phyloP scores from a whole-genome alignment of 331 rosid genomes.

The Pyrus hybrid region DNA sequence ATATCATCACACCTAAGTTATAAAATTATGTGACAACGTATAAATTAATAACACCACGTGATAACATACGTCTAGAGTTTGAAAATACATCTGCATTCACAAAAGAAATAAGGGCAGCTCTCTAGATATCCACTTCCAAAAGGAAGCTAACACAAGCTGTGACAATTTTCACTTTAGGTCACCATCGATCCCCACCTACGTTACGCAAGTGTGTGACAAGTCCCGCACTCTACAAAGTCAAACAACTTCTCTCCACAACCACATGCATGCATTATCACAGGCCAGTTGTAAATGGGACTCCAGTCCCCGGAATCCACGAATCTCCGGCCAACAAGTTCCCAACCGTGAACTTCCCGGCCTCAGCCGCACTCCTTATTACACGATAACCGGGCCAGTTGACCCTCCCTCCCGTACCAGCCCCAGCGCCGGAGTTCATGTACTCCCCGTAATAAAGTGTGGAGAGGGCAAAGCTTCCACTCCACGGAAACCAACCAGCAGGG shows the following conservation, averaged over 20 bases:
- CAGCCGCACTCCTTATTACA: slow-evolving; percentile 12
- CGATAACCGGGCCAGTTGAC: slow-evolving; percentile 36
- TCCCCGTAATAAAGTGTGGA: slow-evolving; percentile 32
- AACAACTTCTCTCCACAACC: not conserved
- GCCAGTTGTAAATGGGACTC: slow-evolving; percentile 28
- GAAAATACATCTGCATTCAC: not conserved
- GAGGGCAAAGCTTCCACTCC: slow-evolving; percentile 31
- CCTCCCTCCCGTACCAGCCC: slow-evolving; percentile 28
- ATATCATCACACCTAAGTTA: too few species aligned
- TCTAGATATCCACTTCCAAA: not conserved
- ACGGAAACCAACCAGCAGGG: slow-evolving; percentile 35
- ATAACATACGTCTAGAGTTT: not conserved
- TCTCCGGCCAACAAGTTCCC: slow-evolving; percentile 25
- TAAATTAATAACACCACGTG: too few species aligned
- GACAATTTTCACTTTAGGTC: not conserved
- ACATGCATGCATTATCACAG: slow-evolving; percentile 7
- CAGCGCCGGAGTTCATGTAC: slow-evolving; percentile 33
- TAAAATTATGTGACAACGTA: too few species aligned
- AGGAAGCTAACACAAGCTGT: not conserved
- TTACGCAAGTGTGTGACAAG: not conserved
- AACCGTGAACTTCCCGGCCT: slow-evolving; percentile 27
- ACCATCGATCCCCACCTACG: not conserved
- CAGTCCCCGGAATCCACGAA: slow-evolving; percentile 26
- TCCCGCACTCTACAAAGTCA: not conserved
- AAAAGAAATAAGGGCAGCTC: not conserved